Evolutionary conservation across 495 filamentous ascomycete species (phyloP), one percentile per base, ranked within the genome.

Genomic region (Collariella sp.): DNA sequence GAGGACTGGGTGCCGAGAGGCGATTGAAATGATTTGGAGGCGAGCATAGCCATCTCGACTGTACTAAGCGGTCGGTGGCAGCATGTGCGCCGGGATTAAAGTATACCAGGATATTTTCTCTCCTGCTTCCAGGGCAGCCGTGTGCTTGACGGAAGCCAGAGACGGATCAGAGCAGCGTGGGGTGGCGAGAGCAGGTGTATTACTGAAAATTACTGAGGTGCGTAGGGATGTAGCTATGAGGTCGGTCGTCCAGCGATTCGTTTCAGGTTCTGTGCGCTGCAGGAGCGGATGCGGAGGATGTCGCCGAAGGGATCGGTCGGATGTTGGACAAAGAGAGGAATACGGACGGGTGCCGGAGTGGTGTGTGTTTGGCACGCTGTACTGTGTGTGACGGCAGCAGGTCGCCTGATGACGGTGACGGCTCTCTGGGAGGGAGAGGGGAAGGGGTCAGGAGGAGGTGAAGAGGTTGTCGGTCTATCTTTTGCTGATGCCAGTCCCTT

Each of bases 21-120:
- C 48, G 82, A 71, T 51, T 82, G 74, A 64, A 89, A 95, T 50
- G 87, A 73, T 66, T 95, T 95, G 39, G 89, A 85, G 56, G 93
- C 89, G 64, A 98, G 72, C 81, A 94, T 89, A 54, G 85, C 83
- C 85, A 91, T 91, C 69, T 59, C 54, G 59, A 55, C 50, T 51
- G 19, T 34, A 40, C 50, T 52, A 60, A 39, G 53, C 40, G 56
- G 53, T 22, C 22, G 29, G 15, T 20, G 5, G 29, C 13, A n/a
- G 47, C 22, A 40, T 43, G 16, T n/a, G 26, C 19, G n/a, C 16
- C 9, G 4, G 29, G 24, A 15, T 29, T n/a, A n/a, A n/a, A 24
- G 24, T 7, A 12, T 40, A 40, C 15, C 34, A 20, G 18, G 35
- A 16, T 36, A 47, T 33, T 18, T 31, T 31, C n/a, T 12, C 7